Evolutionary conservation across 352 stramenopile species (phyloP).

Genomic region (Phytophthora pini): DNA sequence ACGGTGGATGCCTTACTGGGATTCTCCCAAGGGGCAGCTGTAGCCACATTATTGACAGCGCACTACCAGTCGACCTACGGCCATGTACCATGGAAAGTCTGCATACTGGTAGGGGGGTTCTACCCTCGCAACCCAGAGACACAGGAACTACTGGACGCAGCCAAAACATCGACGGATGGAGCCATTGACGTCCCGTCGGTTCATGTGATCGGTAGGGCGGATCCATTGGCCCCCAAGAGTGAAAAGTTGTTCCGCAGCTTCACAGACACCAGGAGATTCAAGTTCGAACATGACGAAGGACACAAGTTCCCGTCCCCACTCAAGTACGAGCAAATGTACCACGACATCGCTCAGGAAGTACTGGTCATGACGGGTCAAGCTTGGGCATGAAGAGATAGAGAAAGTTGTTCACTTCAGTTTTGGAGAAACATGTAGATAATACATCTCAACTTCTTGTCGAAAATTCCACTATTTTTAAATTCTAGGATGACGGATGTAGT

Average conservation of each 20-base stretch:
- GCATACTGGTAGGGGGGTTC: conserved; percentile 72
- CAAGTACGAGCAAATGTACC: conserved; percentile 54
- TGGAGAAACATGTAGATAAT: neutral
- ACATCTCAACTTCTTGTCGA: neutral
- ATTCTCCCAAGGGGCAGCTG: conserved; percentile 75
- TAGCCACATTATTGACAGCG: conserved; percentile 69
- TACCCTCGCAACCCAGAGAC: conserved; percentile 56
- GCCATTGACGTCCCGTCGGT: conserved; percentile 71
- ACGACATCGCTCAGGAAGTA: conserved; percentile 51
- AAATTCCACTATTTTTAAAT: conserved; percentile 8
- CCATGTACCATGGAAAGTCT: conserved; percentile 62
- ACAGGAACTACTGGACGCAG: conserved; percentile 55
- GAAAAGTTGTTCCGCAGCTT: conserved; percentile 61
- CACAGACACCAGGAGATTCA: conserved; percentile 34
- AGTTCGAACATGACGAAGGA: conserved; percentile 79
- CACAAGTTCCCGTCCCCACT: conserved; percentile 72
- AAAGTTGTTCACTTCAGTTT: neutral
- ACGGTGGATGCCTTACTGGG: conserved; percentile 72
- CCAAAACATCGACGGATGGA: conserved; percentile 31
- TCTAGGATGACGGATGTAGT: neutral
- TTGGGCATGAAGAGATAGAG: conserved; percentile 5
- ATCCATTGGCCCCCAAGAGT: conserved; percentile 53
- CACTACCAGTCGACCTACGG: conserved; percentile 53
- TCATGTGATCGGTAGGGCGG: conserved; percentile 63
- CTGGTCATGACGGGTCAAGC: conserved; percentile 40